phyloP scores from a whole-genome alignment of 1,139 yeast species.

The Meyerozyma elateridarum region DNA sequence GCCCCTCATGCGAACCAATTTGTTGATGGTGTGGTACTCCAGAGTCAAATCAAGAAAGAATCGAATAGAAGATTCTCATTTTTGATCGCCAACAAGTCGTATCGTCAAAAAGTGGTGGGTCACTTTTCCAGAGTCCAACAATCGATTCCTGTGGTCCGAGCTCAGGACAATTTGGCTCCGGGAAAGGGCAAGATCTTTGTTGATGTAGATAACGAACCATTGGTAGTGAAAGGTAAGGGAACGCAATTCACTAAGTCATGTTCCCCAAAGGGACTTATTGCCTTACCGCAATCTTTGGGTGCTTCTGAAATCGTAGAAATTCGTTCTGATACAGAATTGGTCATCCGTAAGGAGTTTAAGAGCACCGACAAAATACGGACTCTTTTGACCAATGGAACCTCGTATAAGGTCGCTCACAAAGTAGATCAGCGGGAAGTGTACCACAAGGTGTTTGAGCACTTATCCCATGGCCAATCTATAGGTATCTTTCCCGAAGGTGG shows the following conservation, averaged over 20 bases:
- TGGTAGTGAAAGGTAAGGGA: slow-evolving; percentile 55
- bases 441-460: slow-evolving; percentile 74
- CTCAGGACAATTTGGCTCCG: slow-evolving; percentile 72
- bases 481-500: slow-evolving; percentile 99
- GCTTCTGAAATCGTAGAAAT: slow-evolving; percentile 68
- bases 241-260: slow-evolving; percentile 70
- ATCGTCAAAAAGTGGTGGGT: slow-evolving; percentile 66
- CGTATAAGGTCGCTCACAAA: slow-evolving; percentile 71
- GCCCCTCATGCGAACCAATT: slow-evolving; percentile 98
- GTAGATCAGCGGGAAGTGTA: slow-evolving; percentile 84
- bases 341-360: slow-evolving; percentile 71
- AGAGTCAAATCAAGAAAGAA: slow-evolving; percentile 74
- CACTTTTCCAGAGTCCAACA: slow-evolving; percentile 68
- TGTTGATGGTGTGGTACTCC: slow-evolving; percentile 81
- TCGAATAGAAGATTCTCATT: slow-evolving; percentile 76
- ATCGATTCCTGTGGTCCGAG: slow-evolving; percentile 86
- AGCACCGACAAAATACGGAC: slow-evolving; percentile 35
- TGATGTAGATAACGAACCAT: slow-evolving; percentile 42
- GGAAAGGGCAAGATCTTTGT: slow-evolving; percentile 60
- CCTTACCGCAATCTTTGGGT: slow-evolving; percentile 77
- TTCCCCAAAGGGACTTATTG: slow-evolving; percentile 62
- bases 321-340: slow-evolving; percentile 67
- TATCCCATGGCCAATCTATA: slow-evolving; percentile 72
- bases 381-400: slow-evolving; percentile 49
- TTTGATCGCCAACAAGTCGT: slow-evolving; percentile 78